phyloP scores from a whole-genome alignment of 805 yeast genomes.

The Starmerella lactis-condensi region DNA sequence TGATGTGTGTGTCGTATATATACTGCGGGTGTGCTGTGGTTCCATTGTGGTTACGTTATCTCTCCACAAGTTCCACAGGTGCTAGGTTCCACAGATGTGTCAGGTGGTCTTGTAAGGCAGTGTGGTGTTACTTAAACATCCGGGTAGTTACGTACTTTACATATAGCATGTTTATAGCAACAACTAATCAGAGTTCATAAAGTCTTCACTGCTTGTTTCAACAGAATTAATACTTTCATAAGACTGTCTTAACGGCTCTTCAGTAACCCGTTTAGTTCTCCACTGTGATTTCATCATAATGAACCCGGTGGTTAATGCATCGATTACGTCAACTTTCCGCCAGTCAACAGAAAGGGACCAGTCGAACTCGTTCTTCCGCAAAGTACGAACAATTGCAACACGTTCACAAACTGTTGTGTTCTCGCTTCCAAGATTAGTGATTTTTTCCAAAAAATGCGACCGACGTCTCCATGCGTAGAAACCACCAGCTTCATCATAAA shows the following conservation, averaged over 20 bases:
- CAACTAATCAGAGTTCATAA: too few species aligned
- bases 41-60: too few species aligned
- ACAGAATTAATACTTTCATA: too few species aligned
- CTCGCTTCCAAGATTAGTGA: slow-evolving; percentile 38
- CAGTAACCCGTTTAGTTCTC: too few species aligned
- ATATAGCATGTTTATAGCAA: too few species aligned
- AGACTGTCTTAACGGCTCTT: too few species aligned
- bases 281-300: slow-evolving; percentile 49
- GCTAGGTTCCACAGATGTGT: too few species aligned
- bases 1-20: background rate
- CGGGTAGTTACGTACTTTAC: too few species aligned
- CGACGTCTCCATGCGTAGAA: slow-evolving; percentile 40
- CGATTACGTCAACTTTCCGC: slow-evolving; percentile 28
- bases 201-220: too few species aligned
- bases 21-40: background rate
- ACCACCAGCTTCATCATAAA: slow-evolving; percentile 35
- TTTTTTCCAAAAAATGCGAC: slow-evolving; percentile 33
- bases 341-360: slow-evolving; percentile 39
- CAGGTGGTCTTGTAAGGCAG: too few species aligned
- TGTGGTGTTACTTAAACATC: too few species aligned
- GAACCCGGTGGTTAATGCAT: slow-evolving; percentile 43
- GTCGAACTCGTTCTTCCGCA: slow-evolving; percentile 43
- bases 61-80: too few species aligned
- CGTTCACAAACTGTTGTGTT: slow-evolving; percentile 36
- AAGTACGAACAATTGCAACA: slow-evolving; percentile 35